Evolutionary conservation across 1,284 basidiomycete species (phyloP).

Genomic region (Pseudomicrostroma phylloplanum): DNA sequence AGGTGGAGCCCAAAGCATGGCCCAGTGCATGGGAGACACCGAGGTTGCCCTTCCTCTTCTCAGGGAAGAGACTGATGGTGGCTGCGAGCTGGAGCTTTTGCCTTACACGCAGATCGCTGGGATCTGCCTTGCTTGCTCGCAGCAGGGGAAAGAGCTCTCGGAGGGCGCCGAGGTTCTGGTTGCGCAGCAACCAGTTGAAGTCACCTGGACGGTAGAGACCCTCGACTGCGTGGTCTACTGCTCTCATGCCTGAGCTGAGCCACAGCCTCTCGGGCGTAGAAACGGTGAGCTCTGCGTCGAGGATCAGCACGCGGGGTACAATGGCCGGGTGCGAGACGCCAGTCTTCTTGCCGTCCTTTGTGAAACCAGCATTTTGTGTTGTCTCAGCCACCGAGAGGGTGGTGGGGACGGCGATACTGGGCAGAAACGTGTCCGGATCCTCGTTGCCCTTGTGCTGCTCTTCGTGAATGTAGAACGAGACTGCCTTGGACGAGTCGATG

Average conservation of each 20-base stretch:
- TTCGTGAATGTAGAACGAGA: slow-evolving; percentile 24
- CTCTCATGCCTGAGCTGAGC: slow-evolving; percentile 60
- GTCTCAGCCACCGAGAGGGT: slow-evolving; percentile 71
- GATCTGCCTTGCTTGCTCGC: slow-evolving; percentile 61
- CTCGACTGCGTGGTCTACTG: slow-evolving; percentile 73
- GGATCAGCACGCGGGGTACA: slow-evolving; percentile 58
- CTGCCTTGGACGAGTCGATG: slow-evolving; percentile 61
- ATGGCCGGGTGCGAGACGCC: slow-evolving; percentile 54
- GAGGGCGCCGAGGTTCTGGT: slow-evolving; percentile 50
- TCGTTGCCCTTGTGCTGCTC: slow-evolving; percentile 40
- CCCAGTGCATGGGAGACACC: slow-evolving; percentile 64
- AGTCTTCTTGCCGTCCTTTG: slow-evolving; percentile 66
- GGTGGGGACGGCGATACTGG: slow-evolving; percentile 66
- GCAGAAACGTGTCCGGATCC: slow-evolving; percentile 55
- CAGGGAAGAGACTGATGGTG: slow-evolving; percentile 69
- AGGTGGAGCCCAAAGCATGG: slow-evolving; percentile 69
- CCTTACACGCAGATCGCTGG: slow-evolving; percentile 59
- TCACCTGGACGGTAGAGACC: slow-evolving; percentile 60
- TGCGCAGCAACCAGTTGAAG: slow-evolving; percentile 58
- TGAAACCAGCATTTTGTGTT: slow-evolving; percentile 64
- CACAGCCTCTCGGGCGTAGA: slow-evolving; percentile 69
- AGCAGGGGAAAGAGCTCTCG: slow-evolving; percentile 69
- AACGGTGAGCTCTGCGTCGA: slow-evolving; percentile 69
- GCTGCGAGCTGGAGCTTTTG: slow-evolving; percentile 68
- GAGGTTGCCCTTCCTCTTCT: slow-evolving; percentile 58